Evolutionary conservation across 1,284 basidiomycete genomes (phyloP).

Genomic region (Trichosporon sp.): DNA sequence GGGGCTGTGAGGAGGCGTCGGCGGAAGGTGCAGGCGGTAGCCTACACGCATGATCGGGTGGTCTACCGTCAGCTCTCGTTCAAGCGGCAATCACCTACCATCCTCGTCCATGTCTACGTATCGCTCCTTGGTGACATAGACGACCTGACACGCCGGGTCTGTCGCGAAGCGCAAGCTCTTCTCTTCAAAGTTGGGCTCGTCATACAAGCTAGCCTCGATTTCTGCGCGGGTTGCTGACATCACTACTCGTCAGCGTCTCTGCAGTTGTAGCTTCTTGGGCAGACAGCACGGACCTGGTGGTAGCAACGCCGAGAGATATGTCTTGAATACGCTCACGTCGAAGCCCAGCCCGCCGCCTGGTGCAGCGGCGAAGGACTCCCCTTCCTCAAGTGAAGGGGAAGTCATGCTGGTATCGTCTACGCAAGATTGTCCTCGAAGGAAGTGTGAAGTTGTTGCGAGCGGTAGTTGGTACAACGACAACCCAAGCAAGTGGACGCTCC

Average conservation of each 20-base stretch:
- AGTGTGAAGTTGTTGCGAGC: not conserved
- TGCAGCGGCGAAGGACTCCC: constrained; percentile 18
- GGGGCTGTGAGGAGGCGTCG: constrained; percentile 56
- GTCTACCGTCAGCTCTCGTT: constrained; percentile 19
- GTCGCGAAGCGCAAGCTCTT: constrained; percentile 42
- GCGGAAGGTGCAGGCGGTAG: constrained; percentile 45
- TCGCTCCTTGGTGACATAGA: constrained; percentile 43
- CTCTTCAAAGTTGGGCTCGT: constrained; percentile 43
- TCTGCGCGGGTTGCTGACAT: constrained; percentile 43
- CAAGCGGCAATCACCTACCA: constrained; percentile 17
- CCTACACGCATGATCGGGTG: constrained; percentile 25
- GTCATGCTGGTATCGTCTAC: constrained; percentile 13
- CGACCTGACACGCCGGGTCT: constrained; percentile 43
- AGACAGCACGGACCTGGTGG: constrained; percentile 32
- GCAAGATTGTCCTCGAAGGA: not conserved
- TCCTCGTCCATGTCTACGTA: constrained; percentile 37
- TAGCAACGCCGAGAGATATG: constrained; percentile 38
- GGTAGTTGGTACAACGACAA: not conserved
- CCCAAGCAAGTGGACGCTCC: not conserved
- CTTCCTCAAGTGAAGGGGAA: constrained; percentile 28
- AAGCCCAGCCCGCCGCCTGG: constrained; percentile 28
- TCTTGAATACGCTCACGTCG: constrained; percentile 39
- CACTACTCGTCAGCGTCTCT: constrained; percentile 23
- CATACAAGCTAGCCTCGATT: constrained; percentile 39
- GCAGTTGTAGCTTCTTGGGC: not conserved